Base-by-base conservation (phyloP, 73 alveolate genomes). In the Uronychia binucleata region DNA sequence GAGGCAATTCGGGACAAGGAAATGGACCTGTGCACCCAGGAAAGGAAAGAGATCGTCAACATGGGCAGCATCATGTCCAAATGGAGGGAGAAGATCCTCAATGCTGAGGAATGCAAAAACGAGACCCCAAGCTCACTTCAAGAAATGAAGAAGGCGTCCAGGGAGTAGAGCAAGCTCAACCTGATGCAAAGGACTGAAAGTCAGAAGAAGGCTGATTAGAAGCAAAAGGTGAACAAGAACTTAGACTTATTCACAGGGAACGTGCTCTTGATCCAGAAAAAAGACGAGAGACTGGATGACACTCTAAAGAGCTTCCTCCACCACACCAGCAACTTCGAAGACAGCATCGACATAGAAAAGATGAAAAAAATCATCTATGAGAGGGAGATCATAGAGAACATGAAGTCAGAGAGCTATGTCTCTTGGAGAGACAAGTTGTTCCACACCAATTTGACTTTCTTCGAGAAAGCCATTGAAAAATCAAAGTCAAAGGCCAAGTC, bases 391-490 rank as follows among this genome's bases (percentile, higher is more conserved):
- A 85, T 85, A 1, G 75, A 77, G 0, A 31, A 32, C 19, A 85
- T 85, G 91, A 85, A 59, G 33, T 29, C 76, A 19, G 77, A 77
- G 46, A 82, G 67, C 74, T 85, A 77, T 30, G 78, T 33, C 27
- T 85, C 58, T 27, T 85, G 81, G 74, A 75, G 91, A 34, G 26
- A 77, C 34, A 85, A 82, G 74, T 57, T 85, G 29, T 85, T 85
- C 46, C 81, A 85, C 81, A 85, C 91, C 31, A 85, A 85, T 28
- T 74, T 77, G 11, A 85, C 91, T 30, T 85, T 85, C 75, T 85
- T 85, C 57, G 91, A 85, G 1, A 85, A 85, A 31, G 91, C 91
- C 27, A 85, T 85, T 77, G 86, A 85, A 8, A 30, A 85, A 34
- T 34, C 81, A 19, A 77, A 77, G 30, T 34, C 67, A 1, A 30